These are phyloP conservation scores for Yarrowia sp. DNA, from an alignment of 805 yeast genomes.

Conservation along the genomic window DNA sequence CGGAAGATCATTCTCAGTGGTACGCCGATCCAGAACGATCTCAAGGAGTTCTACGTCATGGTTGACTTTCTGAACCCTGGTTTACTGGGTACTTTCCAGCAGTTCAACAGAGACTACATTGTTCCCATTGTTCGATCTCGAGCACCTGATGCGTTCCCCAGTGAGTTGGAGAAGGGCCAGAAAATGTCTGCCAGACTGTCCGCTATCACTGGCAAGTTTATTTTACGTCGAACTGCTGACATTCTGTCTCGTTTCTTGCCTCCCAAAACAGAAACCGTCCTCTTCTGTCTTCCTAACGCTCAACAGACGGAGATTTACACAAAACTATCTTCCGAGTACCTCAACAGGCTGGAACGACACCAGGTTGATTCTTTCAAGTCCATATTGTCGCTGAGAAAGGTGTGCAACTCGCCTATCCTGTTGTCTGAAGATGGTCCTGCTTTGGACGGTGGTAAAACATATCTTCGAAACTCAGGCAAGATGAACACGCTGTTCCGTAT, in stretches of 20 bases:
- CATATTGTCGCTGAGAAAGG: conserved; percentile 76
- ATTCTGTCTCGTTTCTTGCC: conserved; percentile 66
- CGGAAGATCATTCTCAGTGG: conserved; percentile 78
- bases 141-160: conserved; percentile 63
- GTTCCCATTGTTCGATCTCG: conserved; percentile 76
- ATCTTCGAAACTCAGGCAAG: conserved; percentile 59
- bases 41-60: conserved; percentile 80
- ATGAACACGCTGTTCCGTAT: conserved; percentile 57
- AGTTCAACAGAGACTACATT: conserved; percentile 59
- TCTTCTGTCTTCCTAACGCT: conserved; percentile 78
- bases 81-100: conserved; percentile 65
- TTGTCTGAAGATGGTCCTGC: conserved; percentile 60
- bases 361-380: conserved; percentile 60
- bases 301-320: conserved; percentile 65
- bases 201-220: conserved; percentile 66
- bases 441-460: conserved; percentile 38
- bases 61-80: conserved; percentile 88
- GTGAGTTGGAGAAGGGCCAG: conserved; percentile 63
- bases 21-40: conserved; percentile 93
- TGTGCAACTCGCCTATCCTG: conserved; percentile 82
- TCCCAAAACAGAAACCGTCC: conserved; percentile 72
- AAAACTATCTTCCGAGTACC: conserved; percentile 54
- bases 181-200: conserved; percentile 69
- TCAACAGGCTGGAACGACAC: conserved; percentile 46
- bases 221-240: conserved; percentile 73